Evolutionary conservation across 1,284 basidiomycete species (phyloP), one percentile per base, ranked within the genome.

Genomic region (Crucibulum parvulum): DNA sequence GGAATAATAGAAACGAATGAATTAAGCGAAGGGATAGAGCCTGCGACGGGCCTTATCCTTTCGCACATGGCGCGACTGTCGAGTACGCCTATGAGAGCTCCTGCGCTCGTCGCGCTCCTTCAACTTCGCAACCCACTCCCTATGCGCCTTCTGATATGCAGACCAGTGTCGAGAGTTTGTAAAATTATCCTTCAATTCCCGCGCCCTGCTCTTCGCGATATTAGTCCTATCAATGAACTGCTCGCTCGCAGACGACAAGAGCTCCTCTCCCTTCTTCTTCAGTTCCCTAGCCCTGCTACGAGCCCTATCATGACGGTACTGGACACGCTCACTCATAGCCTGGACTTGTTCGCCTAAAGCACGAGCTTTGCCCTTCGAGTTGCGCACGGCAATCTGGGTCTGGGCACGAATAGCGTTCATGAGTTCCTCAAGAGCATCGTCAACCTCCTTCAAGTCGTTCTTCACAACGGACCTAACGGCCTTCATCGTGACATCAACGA

Each of bases 351-450:
- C 82, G 41, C 82, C 78, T 7, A 88, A 66, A 18, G 77, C 73
- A 56, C 78, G 76, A 16, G 80, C 81, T 46, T 79, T 79, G 48
- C 76, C 77, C 68, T 78, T 79, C 13, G 84, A 86, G 50, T 86
- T 79, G 58, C 80, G 75, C 52, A 85, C 71, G 52, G 83, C 72
- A 18, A 66, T 66, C 37, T 78, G 72, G n/a, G 81, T 82, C 55
- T 86, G 82, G 11, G 69, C 69, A 7, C 79, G 74, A 57, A 92
- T 83, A 37, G 82, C 82, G 18, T 75, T 73, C 58, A 81, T 75
- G 41, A 92, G 80, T 1, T 83, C 85, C 64, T 91, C 89, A 31
- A 91, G 76, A 2, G 87, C 88, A 38, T 86, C 83, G 45, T 86
- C 68, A 37, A 89, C 77, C 66, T 90, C 89, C 54, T 83, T 78